These are phyloP conservation scores for Eucalyptus curtisii DNA, from an alignment of 345 rosid species.

Conservation along the genomic window DNA sequence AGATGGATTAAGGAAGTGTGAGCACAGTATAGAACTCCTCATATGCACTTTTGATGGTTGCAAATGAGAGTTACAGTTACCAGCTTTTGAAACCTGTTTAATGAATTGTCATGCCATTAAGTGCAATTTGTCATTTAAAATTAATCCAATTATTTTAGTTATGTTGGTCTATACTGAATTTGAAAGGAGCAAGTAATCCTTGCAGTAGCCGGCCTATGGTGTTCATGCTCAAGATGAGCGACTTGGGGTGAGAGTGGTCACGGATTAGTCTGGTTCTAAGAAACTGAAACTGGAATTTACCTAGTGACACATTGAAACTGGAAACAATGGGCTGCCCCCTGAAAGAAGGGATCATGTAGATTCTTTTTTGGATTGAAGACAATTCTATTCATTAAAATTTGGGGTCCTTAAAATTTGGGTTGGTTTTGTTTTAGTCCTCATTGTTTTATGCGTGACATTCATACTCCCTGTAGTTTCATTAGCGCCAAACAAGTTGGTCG, in stretches of 20 bases:
- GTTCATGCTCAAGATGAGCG: not conserved
- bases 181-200: not conserved
- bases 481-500: not conserved
- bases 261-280: not conserved
- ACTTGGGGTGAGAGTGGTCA: not conserved
- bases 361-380: not conserved
- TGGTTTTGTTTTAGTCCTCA: accelerated
- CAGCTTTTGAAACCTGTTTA: not conserved
- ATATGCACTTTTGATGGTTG: not conserved
- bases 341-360: not conserved
- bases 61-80: not conserved
- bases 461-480: not conserved
- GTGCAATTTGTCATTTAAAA: not conserved
- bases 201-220: not conserved
- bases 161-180: not conserved
- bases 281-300: not conserved
- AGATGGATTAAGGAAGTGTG: not conserved
- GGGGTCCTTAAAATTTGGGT: not conserved
- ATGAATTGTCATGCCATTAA: not conserved
- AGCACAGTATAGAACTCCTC: not conserved
- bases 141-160: not conserved
- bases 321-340: not conserved
- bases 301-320: not conserved
- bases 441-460: not conserved
- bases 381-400: not conserved